Evolutionary conservation across 352 stramenopile genomes (phyloP).

Genomic region (Albugo laibachii): DNA sequence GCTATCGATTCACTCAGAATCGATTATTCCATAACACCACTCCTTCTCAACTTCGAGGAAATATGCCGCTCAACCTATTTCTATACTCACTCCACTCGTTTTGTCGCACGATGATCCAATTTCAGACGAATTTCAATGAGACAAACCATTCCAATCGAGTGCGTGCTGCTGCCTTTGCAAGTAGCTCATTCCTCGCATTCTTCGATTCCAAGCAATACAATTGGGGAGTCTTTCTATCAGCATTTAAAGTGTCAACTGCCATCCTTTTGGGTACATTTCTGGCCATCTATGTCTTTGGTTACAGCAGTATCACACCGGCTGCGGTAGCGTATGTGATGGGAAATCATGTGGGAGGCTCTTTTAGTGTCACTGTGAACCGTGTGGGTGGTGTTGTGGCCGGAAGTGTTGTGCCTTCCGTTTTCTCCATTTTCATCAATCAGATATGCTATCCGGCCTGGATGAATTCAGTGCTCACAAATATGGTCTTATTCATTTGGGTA

Average conservation of each 20-base stretch:
- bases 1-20: conserved; percentile 37
- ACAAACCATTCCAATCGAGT: conserved; percentile 25
- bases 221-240: conserved; percentile 15
- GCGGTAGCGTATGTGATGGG: conserved; percentile 63
- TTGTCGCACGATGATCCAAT: conserved; percentile 53
- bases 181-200: conserved; percentile 22
- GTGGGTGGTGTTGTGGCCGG: conserved; percentile 65
- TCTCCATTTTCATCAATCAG: conserved; percentile 70
- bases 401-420: conserved; percentile 60
- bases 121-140: conserved; percentile 36
- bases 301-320: conserved; percentile 33
- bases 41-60: conserved; percentile 53
- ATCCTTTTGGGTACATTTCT: conserved; percentile 48
- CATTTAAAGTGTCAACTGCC: conserved; percentile 31
- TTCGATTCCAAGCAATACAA: conserved; percentile 26
- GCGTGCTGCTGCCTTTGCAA: conserved; percentile 29
- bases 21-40: conserved; percentile 26
- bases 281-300: conserved; percentile 54
- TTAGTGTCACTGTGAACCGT: conserved; percentile 64
- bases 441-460: conserved; percentile 14
- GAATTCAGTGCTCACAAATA: conserved; percentile 22
- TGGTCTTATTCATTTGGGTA: conserved; percentile 55
- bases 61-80: conserved; percentile 63
- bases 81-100: conserved; percentile 72
- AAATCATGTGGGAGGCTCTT: conserved; percentile 53